Percentiles rank a stretch among this genome's conserved stretches.
phyloP scores from a whole-genome alignment of 2,329 filamentous ascomycete species.

The Blastomyces gilchristii region DNA sequence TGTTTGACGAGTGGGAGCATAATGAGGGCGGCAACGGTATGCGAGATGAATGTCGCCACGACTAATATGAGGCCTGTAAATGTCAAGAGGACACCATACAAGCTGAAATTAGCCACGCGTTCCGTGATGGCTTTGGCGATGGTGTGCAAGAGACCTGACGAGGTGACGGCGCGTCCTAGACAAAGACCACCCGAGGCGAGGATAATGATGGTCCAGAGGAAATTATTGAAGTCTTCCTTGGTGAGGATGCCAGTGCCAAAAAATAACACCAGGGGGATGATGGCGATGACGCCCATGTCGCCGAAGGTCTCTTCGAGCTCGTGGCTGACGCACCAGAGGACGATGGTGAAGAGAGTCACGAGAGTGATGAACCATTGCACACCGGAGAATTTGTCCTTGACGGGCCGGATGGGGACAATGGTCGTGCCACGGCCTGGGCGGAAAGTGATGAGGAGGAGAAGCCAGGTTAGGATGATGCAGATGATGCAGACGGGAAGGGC shows the following conservation, averaged over 20 bases:
- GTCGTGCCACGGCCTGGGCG: constrained; percentile 72
- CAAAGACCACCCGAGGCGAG: constrained; percentile 87
- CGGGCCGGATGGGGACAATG: constrained; percentile 81
- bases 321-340: constrained; percentile 85
- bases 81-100: constrained; percentile 78
- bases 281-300: constrained; percentile 96
- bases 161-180: constrained; percentile 87
- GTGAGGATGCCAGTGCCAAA: constrained; percentile 93
- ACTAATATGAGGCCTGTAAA: constrained; percentile 78
- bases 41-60: constrained; percentile 93
- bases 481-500: constrained; percentile 85
- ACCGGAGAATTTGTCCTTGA: constrained; percentile 78
- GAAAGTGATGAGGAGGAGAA: constrained; percentile 75
- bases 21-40: constrained; percentile 92
- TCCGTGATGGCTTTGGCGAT: constrained; percentile 68
- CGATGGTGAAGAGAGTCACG: constrained; percentile 74
- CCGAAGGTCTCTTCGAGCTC: constrained; percentile 80
- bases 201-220: constrained; percentile 99
- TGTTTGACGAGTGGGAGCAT: constrained; percentile 82
- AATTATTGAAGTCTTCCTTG: constrained; percentile 99
- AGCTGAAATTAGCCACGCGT: constrained; percentile 62
- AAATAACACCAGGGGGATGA: constrained; percentile 90
- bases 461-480: constrained; percentile 80
- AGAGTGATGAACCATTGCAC: constrained; percentile 87
- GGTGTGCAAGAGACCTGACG: constrained; percentile 81